Evolutionary conservation across 2,329 filamentous ascomycete genomes (phyloP), one percentile per base, ranked within the genome.

Genomic region (Parasarocladium wereldwijsianum): DNA sequence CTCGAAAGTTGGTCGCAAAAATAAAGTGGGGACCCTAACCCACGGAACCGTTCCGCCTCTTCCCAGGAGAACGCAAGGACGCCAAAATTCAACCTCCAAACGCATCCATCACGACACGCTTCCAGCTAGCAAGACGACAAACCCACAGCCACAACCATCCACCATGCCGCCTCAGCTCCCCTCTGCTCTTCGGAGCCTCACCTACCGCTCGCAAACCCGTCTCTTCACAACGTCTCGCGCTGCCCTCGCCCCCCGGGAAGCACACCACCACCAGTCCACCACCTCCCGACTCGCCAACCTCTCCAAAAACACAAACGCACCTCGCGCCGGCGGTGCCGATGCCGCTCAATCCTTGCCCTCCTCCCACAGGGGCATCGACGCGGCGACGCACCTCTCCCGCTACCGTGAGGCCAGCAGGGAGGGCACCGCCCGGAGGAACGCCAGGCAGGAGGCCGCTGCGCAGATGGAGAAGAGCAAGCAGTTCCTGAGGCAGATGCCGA

Each of bases 401-500:
- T 41, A 41, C 38, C 26, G 32, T 24, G 24, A n/a, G n/a, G n/a
- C n/a, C n/a, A n/a, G n/a, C n/a, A n/a, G 14, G 46, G 38, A 32
- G 18, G 28, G 25, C 40, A 38, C 17, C 37, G 36, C 18, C 37
- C 40, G 8, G 28, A 31, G n/a, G 33, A 36, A 17, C 32, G 41
- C 31, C 36, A 38, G 26, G 40, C 44, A 49, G 32, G 38, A 41
- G 10, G 44, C 56, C 33, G 48, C 56, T 33, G 50, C 60, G 31
- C 46, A 50, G 33, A 40, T 60, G 32, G 46, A 46, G 39, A 49
- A 53, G 39, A 47, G 50, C 38, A 55, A 57, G 25, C 69, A 72
- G 38, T 71, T 72, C 50, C 55, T 72, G 42, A 60, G 55, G 37
- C 74, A 82, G 52, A 66, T 76, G 53, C 65, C 70, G 20, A 75